These are phyloP conservation scores for Boletus subluridellus DNA, from an alignment of 1,284 basidiomycete species.

Conservation along the genomic window DNA sequence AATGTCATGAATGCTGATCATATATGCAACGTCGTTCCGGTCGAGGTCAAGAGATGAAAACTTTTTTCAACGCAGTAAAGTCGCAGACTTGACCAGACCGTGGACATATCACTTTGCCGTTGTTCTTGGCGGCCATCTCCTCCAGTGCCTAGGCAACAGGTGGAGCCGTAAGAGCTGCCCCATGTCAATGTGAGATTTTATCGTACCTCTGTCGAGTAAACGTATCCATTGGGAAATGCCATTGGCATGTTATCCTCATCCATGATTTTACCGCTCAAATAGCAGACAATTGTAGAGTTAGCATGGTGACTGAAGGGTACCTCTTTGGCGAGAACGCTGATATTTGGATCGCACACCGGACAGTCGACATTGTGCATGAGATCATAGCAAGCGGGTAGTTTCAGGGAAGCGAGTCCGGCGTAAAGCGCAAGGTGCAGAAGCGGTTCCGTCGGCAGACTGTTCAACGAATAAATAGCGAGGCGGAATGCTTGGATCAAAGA, in stretches of 20 bases:
- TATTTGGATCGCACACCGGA: constrained; percentile 80
- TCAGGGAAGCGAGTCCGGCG: constrained; percentile 83
- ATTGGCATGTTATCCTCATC: constrained; percentile 89
- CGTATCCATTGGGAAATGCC: constrained; percentile 89
- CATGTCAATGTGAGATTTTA: not conserved
- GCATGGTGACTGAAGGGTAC: constrained; percentile 93
- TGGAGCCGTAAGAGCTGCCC: constrained; percentile 9
- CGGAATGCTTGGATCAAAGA: constrained; percentile 75
- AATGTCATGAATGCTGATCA: not conserved
- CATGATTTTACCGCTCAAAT: constrained; percentile 89
- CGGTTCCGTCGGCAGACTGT: constrained; percentile 82
- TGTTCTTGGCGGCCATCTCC: constrained; percentile 77
- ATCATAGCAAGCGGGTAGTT: constrained; percentile 74
- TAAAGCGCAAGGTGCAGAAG: constrained; percentile 84
- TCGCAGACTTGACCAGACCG: constrained; percentile 65
- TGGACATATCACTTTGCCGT: constrained; percentile 78
- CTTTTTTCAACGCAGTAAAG: constrained; percentile 73
- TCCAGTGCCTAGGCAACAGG: constrained; percentile 60
- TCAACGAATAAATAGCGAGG: constrained; percentile 78
- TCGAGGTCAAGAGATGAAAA: constrained; percentile 68
- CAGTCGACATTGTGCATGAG: constrained; percentile 79
- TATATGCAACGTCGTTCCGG: not conserved
- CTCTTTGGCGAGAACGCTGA: constrained; percentile 76
- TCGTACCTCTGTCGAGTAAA: constrained; percentile 87
- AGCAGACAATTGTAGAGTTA: constrained; percentile 93